Conservation (phyloP, 176 grass and related monocot species). For the Phoenix dactylifera region DNA sequence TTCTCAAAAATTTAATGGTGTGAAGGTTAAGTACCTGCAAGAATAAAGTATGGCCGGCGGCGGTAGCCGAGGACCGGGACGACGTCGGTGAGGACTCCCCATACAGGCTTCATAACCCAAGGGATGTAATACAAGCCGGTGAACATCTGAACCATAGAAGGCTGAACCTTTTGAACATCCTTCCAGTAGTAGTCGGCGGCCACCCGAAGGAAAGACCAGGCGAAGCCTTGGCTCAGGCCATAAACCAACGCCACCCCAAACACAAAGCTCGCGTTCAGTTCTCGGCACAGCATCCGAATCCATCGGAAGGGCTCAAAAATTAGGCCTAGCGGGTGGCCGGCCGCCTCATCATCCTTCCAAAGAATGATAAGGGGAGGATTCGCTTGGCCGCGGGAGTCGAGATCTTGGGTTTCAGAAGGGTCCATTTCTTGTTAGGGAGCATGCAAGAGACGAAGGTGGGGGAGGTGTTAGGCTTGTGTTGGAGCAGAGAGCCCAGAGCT, state of each 20-base stretch:
- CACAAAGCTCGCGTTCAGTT: conserved; percentile 69
- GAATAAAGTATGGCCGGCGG: conserved; percentile 77
- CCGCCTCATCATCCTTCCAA: background rate
- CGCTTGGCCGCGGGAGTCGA: background rate
- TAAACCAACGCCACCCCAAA: conserved; percentile 78
- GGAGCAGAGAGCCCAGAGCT: no score
- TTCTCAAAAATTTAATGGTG: no score
- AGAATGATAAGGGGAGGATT: no score
- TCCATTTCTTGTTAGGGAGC: conserved; percentile 9
- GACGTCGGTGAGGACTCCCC: conserved; percentile 83
- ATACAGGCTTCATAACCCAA: conserved; percentile 82
- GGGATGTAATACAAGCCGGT: conserved; percentile 59
- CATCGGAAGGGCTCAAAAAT: conserved; percentile 47
- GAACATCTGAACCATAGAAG: conserved; percentile 73
- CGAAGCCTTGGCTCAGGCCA: conserved; percentile 77
- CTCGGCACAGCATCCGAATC: conserved; percentile 75
- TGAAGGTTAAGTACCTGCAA: conserved; percentile 34
- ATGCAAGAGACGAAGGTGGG: no score
- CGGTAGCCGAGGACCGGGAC: conserved; percentile 68
- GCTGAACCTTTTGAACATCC: conserved; percentile 74
- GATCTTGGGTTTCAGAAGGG: conserved; percentile 21
- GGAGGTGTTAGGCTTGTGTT: no score
- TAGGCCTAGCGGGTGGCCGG: background rate
- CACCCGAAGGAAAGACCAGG: conserved; percentile 57
- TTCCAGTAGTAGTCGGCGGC: conserved; percentile 96